Conservation (phyloP, 768 basidiomycete genomes). For the Ramaria rubella region DNA sequence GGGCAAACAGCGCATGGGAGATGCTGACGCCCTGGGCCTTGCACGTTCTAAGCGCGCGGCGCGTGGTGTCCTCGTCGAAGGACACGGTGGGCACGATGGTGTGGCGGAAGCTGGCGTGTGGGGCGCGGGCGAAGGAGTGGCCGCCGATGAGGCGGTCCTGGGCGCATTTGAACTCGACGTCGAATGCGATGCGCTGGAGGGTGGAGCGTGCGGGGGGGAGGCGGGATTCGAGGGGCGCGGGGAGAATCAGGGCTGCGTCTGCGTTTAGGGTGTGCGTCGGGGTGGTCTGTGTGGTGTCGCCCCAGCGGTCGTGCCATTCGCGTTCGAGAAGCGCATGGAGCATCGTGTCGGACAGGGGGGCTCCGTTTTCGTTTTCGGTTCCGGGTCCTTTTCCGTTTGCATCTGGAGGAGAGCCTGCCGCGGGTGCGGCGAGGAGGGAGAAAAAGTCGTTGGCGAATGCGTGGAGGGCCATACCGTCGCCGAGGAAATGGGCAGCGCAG, state of each 20-base stretch:
- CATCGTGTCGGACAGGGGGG: constrained; percentile 24
- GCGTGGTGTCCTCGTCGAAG: constrained; percentile 50
- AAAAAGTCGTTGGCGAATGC: constrained; percentile 79
- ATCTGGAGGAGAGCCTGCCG: not conserved
- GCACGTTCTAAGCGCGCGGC: constrained; percentile 58
- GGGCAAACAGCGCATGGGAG: constrained; percentile 65
- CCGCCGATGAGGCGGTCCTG: constrained; percentile 63
- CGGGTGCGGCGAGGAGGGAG: constrained; percentile 41
- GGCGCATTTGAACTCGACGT: constrained; percentile 48
- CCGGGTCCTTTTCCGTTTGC: not conserved
- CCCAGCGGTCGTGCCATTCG: constrained; percentile 3
- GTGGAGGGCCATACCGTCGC: constrained; percentile 85
- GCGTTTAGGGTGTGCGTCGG: constrained; percentile 14
- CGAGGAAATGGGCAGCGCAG: constrained; percentile 74
- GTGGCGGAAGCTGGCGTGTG: constrained; percentile 27
- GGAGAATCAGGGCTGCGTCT: constrained; percentile 26
- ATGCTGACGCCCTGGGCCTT: constrained; percentile 68
- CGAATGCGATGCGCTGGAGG: constrained; percentile 40
- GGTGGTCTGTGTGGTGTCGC: not conserved
- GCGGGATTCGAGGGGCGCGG: constrained; percentile 45
- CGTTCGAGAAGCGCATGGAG: constrained; percentile 26
- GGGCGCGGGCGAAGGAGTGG: constrained; percentile 55
- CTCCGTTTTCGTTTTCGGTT: not conserved
- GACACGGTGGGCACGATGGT: constrained; percentile 69
- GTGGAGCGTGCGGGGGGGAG: constrained; percentile 32